Evolutionary conservation across 257 asterid genomes (phyloP).

Genomic region (Buddleja alternifolia): DNA sequence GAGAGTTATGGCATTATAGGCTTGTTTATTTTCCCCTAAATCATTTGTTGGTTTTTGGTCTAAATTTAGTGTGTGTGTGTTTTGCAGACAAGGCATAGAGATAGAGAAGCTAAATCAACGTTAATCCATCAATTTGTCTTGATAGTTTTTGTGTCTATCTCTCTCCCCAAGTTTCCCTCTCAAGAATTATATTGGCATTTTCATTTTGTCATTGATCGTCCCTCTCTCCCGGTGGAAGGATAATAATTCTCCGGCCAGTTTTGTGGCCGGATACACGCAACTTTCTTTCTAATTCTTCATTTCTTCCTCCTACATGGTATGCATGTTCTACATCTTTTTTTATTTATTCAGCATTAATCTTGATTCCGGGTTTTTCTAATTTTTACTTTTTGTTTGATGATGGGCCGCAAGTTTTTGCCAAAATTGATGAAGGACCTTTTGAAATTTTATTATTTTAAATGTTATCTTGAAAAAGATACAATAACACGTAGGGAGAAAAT

Average conservation of each 20-base stretch:
- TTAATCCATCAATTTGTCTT: conserved; percentile 27
- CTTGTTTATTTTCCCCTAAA: too few relatives aligned
- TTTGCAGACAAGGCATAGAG: not conserved
- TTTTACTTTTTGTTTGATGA: not conserved
- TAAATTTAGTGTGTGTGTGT: conserved; percentile 23
- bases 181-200: conserved; percentile 9
- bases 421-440: not conserved
- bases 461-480: too few relatives aligned
- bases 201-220: not conserved
- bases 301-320: conserved; percentile 12
- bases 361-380: not conserved
- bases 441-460: too few relatives aligned
- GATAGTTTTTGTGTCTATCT: not conserved
- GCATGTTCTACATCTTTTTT: not conserved
- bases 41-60: too few relatives aligned
- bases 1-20: too few relatives aligned
- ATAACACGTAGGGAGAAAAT: too few relatives aligned
- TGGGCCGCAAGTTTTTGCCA: not conserved
- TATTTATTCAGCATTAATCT: not conserved
- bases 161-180: conserved; percentile 16
- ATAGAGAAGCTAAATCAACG: conserved; percentile 27
- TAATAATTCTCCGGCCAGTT: conserved; percentile 32
- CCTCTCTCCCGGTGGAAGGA: conserved; percentile 30
- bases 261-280: conserved; percentile 36
- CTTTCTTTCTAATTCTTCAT: conserved; percentile 28